These are phyloP conservation scores for Heritiera fomes DNA, from an alignment of 345 rosid species.

Conservation along the genomic window DNA sequence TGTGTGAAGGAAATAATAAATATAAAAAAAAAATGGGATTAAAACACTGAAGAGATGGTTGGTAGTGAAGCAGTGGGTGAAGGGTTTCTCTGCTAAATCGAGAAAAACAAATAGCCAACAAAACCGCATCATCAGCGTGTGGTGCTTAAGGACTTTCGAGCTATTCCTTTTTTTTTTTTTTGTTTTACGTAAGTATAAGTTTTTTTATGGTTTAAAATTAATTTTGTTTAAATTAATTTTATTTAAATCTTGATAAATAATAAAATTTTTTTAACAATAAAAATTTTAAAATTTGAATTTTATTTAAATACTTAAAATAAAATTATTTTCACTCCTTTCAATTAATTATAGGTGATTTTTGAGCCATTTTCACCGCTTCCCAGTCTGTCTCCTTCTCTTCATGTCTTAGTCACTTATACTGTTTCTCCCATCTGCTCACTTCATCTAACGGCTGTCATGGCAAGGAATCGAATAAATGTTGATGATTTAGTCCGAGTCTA, in stretches of 20 bases:
- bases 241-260: too few species aligned
- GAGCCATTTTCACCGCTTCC: neutral
- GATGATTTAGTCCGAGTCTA: neutral
- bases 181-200: too few species aligned
- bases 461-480: neutral
- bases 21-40: neutral
- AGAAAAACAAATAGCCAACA: slow-evolving; percentile 39
- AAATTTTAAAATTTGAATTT: too few species aligned
- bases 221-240: too few species aligned
- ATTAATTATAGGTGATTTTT: too few species aligned
- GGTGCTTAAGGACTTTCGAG: slow-evolving; percentile 35
- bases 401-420: neutral
- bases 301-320: too few species aligned
- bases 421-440: neutral
- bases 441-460: slow-evolving; percentile 19
- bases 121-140: slow-evolving; percentile 76
- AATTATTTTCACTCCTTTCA: too few species aligned
- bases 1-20: slow-evolving; percentile 3
- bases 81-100: slow-evolving; percentile 43
- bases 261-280: too few species aligned
- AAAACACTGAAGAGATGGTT: slow-evolving; percentile 28
- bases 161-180: neutral
- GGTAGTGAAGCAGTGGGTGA: slow-evolving; percentile 57
- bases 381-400: slow-evolving; percentile 17
- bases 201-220: too few species aligned